A percentile compares a stretch with the other conserved stretches of the same genome.
Conservation (phyloP, 805 yeast genomes). For the Torulaspora franciscae region DNA sequence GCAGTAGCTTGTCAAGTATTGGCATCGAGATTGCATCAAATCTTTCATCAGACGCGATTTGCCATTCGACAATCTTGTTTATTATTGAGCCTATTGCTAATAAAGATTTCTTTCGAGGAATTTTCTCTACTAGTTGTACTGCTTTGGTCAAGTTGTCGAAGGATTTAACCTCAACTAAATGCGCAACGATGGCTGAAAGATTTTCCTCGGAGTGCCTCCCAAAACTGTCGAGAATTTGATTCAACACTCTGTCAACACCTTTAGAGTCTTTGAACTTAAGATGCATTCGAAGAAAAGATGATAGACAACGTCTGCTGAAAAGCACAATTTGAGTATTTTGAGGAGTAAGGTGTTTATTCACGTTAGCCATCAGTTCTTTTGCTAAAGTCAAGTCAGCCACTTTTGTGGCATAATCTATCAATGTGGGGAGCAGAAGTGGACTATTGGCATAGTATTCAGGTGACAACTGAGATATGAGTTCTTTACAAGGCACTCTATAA, state of each 20-base stretch:
- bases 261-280: constrained; percentile 27
- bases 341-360: constrained; percentile 16
- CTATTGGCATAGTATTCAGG: constrained; percentile 26
- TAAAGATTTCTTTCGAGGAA: constrained; percentile 17
- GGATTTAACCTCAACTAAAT: constrained; percentile 16
- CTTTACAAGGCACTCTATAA: constrained; percentile 19
- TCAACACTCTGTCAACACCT: constrained; percentile 28
- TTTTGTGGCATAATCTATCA: constrained; percentile 22
- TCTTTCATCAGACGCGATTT: constrained; percentile 11
- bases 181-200: constrained; percentile 22
- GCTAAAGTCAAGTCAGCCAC: constrained; percentile 16
- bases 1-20: constrained; percentile 20
- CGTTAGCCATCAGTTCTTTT: constrained; percentile 19
- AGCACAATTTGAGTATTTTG: constrained; percentile 20
- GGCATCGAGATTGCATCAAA: constrained; percentile 9
- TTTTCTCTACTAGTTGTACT: constrained; percentile 15
- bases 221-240: constrained; percentile 20
- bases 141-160: constrained; percentile 24
- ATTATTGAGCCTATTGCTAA: constrained; percentile 21
- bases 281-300: constrained; percentile 27
- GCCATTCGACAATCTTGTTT: constrained; percentile 20
- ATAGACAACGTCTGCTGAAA: constrained; percentile 22
- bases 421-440: constrained; percentile 24
- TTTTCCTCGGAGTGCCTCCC: constrained; percentile 22
- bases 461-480: constrained; percentile 16